phyloP scores from a whole-genome alignment of 2,329 filamentous ascomycete species.

The Aspergillus eucalypticola region DNA sequence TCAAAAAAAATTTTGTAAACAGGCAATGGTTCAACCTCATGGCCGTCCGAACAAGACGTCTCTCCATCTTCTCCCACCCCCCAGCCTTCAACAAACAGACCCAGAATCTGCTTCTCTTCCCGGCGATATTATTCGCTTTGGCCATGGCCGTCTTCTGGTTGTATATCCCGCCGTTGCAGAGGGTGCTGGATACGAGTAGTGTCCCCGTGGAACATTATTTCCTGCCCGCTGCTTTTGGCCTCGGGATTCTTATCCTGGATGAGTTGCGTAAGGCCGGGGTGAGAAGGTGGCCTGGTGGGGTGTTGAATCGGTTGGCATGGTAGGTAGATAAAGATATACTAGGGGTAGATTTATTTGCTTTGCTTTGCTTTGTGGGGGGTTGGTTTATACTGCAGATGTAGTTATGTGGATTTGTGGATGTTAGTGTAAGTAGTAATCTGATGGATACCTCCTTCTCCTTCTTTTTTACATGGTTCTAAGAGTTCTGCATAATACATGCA shows the following conservation, averaged over 20 bases:
- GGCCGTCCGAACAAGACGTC: constrained; percentile 64
- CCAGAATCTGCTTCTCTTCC: constrained; percentile 69
- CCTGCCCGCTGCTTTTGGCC: constrained; percentile 70
- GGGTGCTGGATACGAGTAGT: constrained; percentile 58
- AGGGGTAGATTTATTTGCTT: too few species aligned
- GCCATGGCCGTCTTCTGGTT: constrained; percentile 69
- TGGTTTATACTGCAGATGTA: too few species aligned
- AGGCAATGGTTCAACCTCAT: constrained; percentile 75
- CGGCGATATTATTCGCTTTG: constrained; percentile 68
- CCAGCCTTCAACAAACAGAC: constrained; percentile 66
- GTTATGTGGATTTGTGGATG: too few species aligned
- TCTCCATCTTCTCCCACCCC: constrained; percentile 71
- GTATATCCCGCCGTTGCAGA: constrained; percentile 67
- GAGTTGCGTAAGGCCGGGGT: constrained; percentile 66
- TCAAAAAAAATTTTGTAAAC: neutral
- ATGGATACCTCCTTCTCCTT: neutral
- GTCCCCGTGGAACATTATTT: constrained; percentile 77
- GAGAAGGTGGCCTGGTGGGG: constrained; percentile 58
- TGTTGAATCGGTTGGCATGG: constrained; percentile 65
- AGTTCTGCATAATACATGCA: neutral
- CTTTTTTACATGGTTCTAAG: neutral
- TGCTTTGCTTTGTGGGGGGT: too few species aligned
- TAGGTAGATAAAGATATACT: constrained; percentile 34
- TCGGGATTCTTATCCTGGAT: constrained; percentile 64
- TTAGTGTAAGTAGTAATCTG: neutral